phyloP scores from a whole-genome alignment of 768 basidiomycete genomes.

The Myochromella boudieri region DNA sequence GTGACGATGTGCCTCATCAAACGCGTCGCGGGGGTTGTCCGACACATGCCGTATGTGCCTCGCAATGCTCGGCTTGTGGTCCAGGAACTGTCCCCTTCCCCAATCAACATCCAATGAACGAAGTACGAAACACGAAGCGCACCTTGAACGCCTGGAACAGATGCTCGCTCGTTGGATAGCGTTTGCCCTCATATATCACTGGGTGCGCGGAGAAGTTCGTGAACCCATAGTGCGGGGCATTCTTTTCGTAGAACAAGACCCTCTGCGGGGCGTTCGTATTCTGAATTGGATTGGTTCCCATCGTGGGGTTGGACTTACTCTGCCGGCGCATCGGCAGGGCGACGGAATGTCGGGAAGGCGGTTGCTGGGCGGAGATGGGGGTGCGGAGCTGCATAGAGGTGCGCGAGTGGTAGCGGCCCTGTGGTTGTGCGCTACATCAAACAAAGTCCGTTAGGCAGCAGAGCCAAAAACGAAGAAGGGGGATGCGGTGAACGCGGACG shows the following conservation, averaged over 20 bases:
- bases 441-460: background rate
- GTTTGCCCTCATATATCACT: slow-evolving; percentile 55
- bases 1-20: slow-evolving; percentile 64
- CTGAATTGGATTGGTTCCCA: slow-evolving; percentile 2
- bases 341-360: background rate
- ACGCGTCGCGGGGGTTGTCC: slow-evolving; percentile 57
- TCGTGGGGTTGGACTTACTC: background rate
- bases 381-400: background rate
- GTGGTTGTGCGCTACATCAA: background rate
- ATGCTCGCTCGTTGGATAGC: slow-evolving; percentile 75
- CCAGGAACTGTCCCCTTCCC: slow-evolving; percentile 60
- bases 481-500: background rate
- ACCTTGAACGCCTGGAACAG: slow-evolving; percentile 77
- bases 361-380: background rate
- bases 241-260: slow-evolving; percentile 64
- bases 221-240: slow-evolving; percentile 64
- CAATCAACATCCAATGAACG: background rate
- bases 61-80: slow-evolving; percentile 59
- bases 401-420: background rate
- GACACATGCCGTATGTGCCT: slow-evolving; percentile 65
- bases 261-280: slow-evolving; percentile 18
- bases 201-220: slow-evolving; percentile 73
- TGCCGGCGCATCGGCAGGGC: background rate
- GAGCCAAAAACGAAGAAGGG: too few relatives aligned
- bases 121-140: background rate